Base-by-base conservation (phyloP, 306 rosid species). In the Vigna radiata region DNA sequence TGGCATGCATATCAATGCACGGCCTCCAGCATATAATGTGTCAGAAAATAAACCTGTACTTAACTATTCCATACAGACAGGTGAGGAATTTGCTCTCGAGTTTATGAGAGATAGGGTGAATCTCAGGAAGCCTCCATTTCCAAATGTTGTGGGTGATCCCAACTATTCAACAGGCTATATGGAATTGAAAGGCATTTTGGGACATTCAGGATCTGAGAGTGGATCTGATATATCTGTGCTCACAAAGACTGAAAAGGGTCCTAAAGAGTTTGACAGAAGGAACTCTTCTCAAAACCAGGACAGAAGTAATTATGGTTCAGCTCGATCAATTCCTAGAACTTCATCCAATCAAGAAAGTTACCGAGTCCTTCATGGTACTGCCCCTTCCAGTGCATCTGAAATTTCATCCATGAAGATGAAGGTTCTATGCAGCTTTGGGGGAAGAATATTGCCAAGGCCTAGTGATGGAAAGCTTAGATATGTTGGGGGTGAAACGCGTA, bases 401-500 rank as follows among this genome's bases (percentile, higher is more conserved):
- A 88, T 83, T 63, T 59, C 90, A 68, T 66, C 86, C 72, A 77
- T 79, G 82, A 92, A 79, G 82, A 83, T 87, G 86, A 93, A 93
- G 86, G 84, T 93, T 79, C 88, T 93, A 27, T 93, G 96, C 83
- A 91, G 98, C 83, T 93, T 85, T 84, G 94, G 91, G 70, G 98
- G 98, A 56, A 87, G 73, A 83, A 82, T 90, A 81, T 76, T 93
- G 70, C 98, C 95, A 36, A 93, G 98, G 46, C 98, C 98, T 0
- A 68, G 91, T 62, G 98, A 93, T 80, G 95, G 93, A 77, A 93
- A 85, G 78, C 95, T 93, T 82, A 85, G 98, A 83, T 86, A 93
- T 71, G 98, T 87, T 29, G 98, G 98, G 56, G 98, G 98, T 63
- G 98, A 90, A 81, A 93, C 96, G 8, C 94, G 95, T 44, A 91